These are phyloP conservation scores for Artemisia annua DNA, from an alignment of 129 eudicot genomes.

Conservation along the genomic window DNA sequence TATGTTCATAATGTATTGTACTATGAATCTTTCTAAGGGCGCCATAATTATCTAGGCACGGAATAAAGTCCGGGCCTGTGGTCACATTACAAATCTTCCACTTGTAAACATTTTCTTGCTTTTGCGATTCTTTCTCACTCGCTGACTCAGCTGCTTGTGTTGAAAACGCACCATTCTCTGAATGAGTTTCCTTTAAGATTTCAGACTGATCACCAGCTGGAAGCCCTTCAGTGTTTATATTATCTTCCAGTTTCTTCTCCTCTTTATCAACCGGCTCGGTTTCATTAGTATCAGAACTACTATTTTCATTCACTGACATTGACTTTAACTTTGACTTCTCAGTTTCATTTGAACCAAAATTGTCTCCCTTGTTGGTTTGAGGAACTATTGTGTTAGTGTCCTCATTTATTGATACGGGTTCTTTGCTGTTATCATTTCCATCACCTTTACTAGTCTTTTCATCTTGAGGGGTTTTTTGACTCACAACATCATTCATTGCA, in stretches of 20 bases:
- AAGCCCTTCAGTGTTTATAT: slow-evolving; percentile 14
- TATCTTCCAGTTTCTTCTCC: slow-evolving; percentile 19
- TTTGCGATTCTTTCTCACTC: slow-evolving; percentile 40
- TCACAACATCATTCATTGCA: slow-evolving; percentile 35
- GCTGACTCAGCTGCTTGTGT: slow-evolving; percentile 64
- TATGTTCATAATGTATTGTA: slow-evolving; percentile 53
- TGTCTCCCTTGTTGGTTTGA: slow-evolving; percentile 7
- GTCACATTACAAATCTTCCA: slow-evolving; percentile 51
- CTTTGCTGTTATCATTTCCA: slow-evolving; percentile 3
- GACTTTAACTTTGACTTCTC: slow-evolving; percentile 14
- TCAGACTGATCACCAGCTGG: slow-evolving; percentile 41
- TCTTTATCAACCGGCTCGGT: slow-evolving; percentile 12
- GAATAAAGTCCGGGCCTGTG: slow-evolving; percentile 54
- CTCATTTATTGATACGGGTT: slow-evolving; percentile 26
- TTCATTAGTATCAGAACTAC: slow-evolving; percentile 7
- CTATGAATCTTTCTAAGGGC: slow-evolving; percentile 42
- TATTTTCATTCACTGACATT: background rate
- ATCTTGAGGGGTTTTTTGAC: slow-evolving; percentile 4
- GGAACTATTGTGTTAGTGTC: slow-evolving; percentile 18
- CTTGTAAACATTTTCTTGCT: slow-evolving; percentile 25
- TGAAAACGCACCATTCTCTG: slow-evolving; percentile 34
- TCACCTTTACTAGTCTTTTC: slow-evolving; percentile 13
- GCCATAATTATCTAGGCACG: slow-evolving; percentile 51
- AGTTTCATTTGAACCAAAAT: slow-evolving; percentile 16
- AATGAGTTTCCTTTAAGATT: slow-evolving; percentile 38